Percentiles rank a stretch among this genome's conserved stretches.
These are phyloP conservation scores for Ampelomyces quisqualis DNA, from an alignment of 2,329 filamentous ascomycete species.

Conservation along the genomic window DNA sequence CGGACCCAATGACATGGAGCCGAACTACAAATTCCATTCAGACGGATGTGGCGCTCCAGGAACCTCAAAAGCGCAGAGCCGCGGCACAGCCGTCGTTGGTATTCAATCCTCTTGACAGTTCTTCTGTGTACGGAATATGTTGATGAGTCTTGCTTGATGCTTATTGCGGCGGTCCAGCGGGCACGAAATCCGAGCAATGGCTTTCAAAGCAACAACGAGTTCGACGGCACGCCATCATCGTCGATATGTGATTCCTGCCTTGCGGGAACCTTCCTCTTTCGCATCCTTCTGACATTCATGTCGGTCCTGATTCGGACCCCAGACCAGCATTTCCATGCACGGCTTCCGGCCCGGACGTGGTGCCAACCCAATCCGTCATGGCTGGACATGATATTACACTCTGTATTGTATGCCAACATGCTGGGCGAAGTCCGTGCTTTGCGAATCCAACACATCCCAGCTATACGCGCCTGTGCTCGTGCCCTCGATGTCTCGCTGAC, in stretches of 20 bases:
- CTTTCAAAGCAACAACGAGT: background rate
- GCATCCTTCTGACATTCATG: background rate
- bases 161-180: background rate
- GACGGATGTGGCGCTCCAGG: slow-evolving; percentile 8
- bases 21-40: background rate
- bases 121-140: no score
- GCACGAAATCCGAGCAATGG: background rate
- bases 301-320: background rate
- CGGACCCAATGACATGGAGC: background rate
- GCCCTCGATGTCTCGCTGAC: slow-evolving; percentile 7
- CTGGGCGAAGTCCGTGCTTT: slow-evolving; percentile 12
- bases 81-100: slow-evolving; percentile 5
- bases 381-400: slow-evolving; percentile 8
- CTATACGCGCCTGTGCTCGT: background rate
- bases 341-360: background rate
- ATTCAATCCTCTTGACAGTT: slow-evolving; percentile 15
- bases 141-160: slow-evolving; percentile 4
- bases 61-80: background rate
- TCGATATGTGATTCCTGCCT: no score
- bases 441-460: slow-evolving; percentile 1
- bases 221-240: no score
- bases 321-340: slow-evolving; percentile 1
- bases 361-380: slow-evolving; percentile 6
- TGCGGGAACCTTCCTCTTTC: no score
- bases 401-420: no score